phyloP scores from a whole-genome alignment of 139 green algal genomes.

The Astrephomene gubernaculifera region DNA sequence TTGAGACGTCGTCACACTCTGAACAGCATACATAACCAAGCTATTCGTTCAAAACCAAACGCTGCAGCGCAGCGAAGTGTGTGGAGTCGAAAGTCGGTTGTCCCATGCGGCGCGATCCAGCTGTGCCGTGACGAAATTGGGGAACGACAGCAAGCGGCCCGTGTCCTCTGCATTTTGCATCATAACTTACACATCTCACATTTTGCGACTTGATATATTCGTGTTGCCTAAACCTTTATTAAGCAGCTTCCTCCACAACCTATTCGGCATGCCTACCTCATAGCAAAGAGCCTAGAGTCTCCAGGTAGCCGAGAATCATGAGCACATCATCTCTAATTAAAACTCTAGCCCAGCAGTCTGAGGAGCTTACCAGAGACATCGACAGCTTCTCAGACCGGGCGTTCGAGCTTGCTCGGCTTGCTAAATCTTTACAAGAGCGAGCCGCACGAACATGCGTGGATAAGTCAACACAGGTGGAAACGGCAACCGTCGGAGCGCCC shows the following conservation, averaged over 20 bases:
- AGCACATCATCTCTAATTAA: neutral
- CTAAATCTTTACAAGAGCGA: constrained; percentile 34
- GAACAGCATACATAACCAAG: too few species aligned
- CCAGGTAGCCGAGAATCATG: constrained; percentile 13
- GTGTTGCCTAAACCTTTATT: too few species aligned
- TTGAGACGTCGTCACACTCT: too few species aligned
- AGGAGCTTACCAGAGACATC: constrained; percentile 32
- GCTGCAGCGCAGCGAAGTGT: too few species aligned
- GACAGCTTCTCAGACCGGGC: constrained; percentile 45
- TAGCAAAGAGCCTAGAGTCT: too few species aligned
- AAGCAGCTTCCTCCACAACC: too few species aligned
- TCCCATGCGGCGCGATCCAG: neutral
- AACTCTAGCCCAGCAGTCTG: constrained; percentile 4
- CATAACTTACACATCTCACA: too few species aligned
- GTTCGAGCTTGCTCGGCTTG: constrained; percentile 42
- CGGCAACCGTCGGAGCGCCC: constrained; percentile 7
- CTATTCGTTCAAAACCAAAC: too few species aligned
- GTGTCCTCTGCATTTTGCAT: too few species aligned
- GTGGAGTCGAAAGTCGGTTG: neutral
- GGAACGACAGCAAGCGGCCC: neutral
- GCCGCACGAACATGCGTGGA: neutral
- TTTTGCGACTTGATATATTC: too few species aligned
- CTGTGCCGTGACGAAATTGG: neutral
- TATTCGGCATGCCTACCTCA: too few species aligned
- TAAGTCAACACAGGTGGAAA: constrained; percentile 37